Conservation (phyloP, 306 rosid species). For the Inga oerstediana region DNA sequence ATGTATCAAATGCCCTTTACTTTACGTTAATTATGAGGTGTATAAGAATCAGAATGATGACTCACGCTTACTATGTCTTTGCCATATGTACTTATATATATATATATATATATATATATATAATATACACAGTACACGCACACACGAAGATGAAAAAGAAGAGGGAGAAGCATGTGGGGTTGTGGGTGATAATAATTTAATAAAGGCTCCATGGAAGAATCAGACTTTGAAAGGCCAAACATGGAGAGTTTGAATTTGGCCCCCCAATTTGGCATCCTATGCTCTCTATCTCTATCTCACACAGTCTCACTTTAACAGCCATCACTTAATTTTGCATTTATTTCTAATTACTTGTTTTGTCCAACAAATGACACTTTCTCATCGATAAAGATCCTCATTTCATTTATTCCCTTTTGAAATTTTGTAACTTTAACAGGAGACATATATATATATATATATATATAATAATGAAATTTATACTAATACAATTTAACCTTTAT, state of each 20-base stretch:
- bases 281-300: neutral
- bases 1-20: neutral
- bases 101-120: no score
- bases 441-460: neutral
- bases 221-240: neutral
- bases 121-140: no score
- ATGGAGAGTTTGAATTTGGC: conserved; percentile 3
- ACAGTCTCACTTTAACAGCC: neutral
- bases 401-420: neutral
- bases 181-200: neutral
- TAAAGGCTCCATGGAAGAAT: neutral
- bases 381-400: neutral
- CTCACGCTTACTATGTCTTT: neutral
- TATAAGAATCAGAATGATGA: neutral
- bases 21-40: neutral
- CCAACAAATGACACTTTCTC: neutral
- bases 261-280: conserved; percentile 28
- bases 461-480: neutral
- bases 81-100: neutral
- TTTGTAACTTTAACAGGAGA: neutral
- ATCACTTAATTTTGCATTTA: neutral
- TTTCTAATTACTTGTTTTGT: neutral
- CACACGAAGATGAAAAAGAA: neutral
- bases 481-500: neutral
- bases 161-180: conserved; percentile 2